Percentiles rank a stretch among this genome's conserved stretches.
These are phyloP conservation scores for Lyophyllum semitale DNA, from an alignment of 768 basidiomycete species.

Conservation along the genomic window DNA sequence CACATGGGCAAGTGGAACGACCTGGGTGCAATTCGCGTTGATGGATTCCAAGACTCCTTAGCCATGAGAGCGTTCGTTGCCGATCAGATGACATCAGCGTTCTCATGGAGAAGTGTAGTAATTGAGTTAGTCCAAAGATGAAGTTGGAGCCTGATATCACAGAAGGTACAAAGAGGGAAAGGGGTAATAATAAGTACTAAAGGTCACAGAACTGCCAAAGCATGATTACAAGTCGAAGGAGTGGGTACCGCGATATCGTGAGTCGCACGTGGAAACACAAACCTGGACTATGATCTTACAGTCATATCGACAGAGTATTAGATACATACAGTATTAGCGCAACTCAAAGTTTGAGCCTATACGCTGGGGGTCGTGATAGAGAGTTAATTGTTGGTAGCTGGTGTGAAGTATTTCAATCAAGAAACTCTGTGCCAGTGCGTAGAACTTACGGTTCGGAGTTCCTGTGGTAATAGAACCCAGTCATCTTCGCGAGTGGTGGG, in stretches of 20 bases:
- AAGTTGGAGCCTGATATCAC: constrained; percentile 7
- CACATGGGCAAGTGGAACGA: neutral
- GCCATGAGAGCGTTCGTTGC: too few relatives aligned
- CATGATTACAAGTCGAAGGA: constrained; percentile 15
- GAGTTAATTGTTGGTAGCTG: constrained; percentile 84
- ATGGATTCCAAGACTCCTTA: too few relatives aligned
- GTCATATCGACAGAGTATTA: constrained; percentile 15
- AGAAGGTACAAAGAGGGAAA: constrained; percentile 6
- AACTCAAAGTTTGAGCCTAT: constrained; percentile 85
- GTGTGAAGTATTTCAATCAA: constrained; percentile 8
- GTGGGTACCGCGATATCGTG: neutral
- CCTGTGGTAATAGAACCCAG: constrained; percentile 91
- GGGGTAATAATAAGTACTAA: constrained; percentile 9
- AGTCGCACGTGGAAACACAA: constrained; percentile 4
- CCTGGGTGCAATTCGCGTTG: constrained; percentile 2
- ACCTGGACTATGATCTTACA: constrained; percentile 14
- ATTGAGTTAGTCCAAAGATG: neutral
- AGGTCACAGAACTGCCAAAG: constrained; percentile 7
- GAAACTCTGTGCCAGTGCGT: neutral
- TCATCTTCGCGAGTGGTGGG: constrained; percentile 72
- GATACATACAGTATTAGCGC: constrained; percentile 48
- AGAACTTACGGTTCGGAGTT: constrained; percentile 85
- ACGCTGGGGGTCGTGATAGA: constrained; percentile 75
- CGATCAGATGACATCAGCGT: too few relatives aligned
- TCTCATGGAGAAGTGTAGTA: neutral